Evolutionary conservation across 2,329 filamentous ascomycete genomes (phyloP), one percentile per base, ranked within the genome.

Genomic region (Fusarium sp.): DNA sequence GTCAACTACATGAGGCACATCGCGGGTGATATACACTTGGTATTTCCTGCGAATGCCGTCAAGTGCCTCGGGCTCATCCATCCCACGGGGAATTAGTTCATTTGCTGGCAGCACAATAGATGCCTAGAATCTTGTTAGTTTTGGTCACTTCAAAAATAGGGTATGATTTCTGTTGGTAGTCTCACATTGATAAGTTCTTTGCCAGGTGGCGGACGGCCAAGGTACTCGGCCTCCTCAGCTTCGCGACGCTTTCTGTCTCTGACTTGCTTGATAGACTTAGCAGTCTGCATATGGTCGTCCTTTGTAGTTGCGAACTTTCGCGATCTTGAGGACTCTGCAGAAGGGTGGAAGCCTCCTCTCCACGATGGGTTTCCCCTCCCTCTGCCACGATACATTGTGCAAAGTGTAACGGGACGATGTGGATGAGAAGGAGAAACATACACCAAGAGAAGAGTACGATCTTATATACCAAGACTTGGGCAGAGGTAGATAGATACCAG

Each of bases 21-120:
- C 56, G 7, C 56, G 62, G 5, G 53, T 72, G 14, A 81, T 78
- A 72, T 79, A 81, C 7, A 78, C 74, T 30, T 65, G 61, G 43
- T 78, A 54, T 6, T 59, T 64, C 37, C 56, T 70, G 4, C 78
- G 71, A 17, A 80, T 72, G 5, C 67, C 59, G 24, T 79, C 65
- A 7, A 81, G 55, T 3, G 54, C 62, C 0, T 39, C 35, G 7
- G 68, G 56, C 2, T 74, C 59, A 24, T 75, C 68, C 4, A 80
- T 45, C 3, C 64, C 72, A 20, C 22, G 51, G 1, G 77, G 76
- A 2, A 76, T 40, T 19, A 77, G 52, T 20, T 73, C 64, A 19
- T 74, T 62, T 6, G 72, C 73, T 2, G 78, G 74, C 26, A 79
- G 66, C 2, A 79, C 72, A 22, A 78, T 70, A 6, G 65, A 69